phyloP scores from a whole-genome alignment of 495 filamentous ascomycete species.

The Hyaloscypha finlandica region DNA sequence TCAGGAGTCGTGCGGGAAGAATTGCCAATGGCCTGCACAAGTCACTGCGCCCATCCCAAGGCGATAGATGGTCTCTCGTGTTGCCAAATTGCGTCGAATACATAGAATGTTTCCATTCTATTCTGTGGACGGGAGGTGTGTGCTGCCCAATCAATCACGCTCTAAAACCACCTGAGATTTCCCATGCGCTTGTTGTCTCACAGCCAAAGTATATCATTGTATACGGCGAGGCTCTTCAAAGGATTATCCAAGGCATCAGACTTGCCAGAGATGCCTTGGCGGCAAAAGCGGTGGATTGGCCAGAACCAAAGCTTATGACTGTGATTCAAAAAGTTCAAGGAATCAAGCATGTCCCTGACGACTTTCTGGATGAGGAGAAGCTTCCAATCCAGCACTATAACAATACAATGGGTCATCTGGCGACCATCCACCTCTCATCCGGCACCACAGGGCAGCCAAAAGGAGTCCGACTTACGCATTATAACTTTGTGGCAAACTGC shows the following conservation, averaged over 20 bases:
- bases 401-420: slow-evolving; percentile 55
- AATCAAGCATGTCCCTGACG: slow-evolving; percentile 71
- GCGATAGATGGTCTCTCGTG: slow-evolving; percentile 38
- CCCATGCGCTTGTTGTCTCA: slow-evolving; percentile 72
- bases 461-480: slow-evolving; percentile 84
- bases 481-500: slow-evolving; percentile 75
- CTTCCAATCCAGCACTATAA: slow-evolving; percentile 41
- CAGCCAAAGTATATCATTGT: slow-evolving; percentile 49
- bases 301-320: slow-evolving; percentile 62
- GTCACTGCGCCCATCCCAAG: slow-evolving; percentile 33
- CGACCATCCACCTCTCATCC: slow-evolving; percentile 77
- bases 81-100: slow-evolving; percentile 42
- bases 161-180: slow-evolving; percentile 74
- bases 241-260: slow-evolving; percentile 60
- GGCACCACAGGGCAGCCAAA: slow-evolving; percentile 94
- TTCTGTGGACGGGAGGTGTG: slow-evolving; percentile 78
- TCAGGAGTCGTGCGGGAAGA: slow-evolving; percentile 38
- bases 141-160: slow-evolving; percentile 80
- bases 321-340: slow-evolving; percentile 63
- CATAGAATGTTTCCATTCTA: slow-evolving; percentile 50
- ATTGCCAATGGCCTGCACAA: slow-evolving; percentile 37
- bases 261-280: slow-evolving; percentile 58
- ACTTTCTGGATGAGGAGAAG: slow-evolving; percentile 47
- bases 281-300: slow-evolving; percentile 62
- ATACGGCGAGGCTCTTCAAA: slow-evolving; percentile 56